These are phyloP conservation scores for Aspergillus costaricaensis DNA, from an alignment of 2,329 filamentous ascomycete genomes.

Conservation along the genomic window DNA sequence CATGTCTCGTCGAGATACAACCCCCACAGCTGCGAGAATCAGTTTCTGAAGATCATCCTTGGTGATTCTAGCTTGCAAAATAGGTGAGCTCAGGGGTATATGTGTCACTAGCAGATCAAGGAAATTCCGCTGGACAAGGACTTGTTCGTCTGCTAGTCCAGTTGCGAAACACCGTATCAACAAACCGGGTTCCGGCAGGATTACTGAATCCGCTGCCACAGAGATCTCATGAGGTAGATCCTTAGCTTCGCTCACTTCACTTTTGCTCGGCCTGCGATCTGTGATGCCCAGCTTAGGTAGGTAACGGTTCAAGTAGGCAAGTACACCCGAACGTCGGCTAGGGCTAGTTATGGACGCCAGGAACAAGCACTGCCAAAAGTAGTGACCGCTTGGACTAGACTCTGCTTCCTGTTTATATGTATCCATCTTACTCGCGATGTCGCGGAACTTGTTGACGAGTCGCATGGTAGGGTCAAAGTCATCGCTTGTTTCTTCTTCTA, in stretches of 20 bases:
- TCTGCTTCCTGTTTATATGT: constrained; percentile 53
- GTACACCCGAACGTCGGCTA: constrained; percentile 77
- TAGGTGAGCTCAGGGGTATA: constrained; percentile 77
- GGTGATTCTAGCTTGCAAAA: constrained; percentile 75
- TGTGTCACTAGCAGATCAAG: constrained; percentile 90
- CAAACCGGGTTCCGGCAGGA: constrained; percentile 82
- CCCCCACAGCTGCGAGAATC: constrained; percentile 78
- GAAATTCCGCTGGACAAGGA: constrained; percentile 91
- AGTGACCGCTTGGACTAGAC: constrained; percentile 68
- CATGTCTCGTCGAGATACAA: constrained; percentile 91
- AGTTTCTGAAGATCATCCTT: constrained; percentile 76
- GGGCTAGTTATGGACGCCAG: constrained; percentile 88
- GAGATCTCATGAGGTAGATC: constrained; percentile 31
- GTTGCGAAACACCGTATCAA: constrained; percentile 89
- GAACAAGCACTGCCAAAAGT: constrained; percentile 99
- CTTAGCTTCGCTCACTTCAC: constrained; percentile 31
- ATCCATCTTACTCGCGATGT: constrained; percentile 57
- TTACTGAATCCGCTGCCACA: constrained; percentile 50
- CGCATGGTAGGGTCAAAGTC: constrained; percentile 88
- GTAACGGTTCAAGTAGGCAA: constrained; percentile 80
- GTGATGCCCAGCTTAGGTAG: constrained; percentile 68
- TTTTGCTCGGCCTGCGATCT: constrained; percentile 34
- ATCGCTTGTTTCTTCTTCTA: constrained; percentile 96
- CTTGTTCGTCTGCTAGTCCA: constrained; percentile 80
- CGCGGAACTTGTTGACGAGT: constrained; percentile 76